Evolutionary conservation across 148 eudicot genomes (phyloP), one percentile per base, ranked within the genome.

Genomic region (Rhododendron molle): DNA sequence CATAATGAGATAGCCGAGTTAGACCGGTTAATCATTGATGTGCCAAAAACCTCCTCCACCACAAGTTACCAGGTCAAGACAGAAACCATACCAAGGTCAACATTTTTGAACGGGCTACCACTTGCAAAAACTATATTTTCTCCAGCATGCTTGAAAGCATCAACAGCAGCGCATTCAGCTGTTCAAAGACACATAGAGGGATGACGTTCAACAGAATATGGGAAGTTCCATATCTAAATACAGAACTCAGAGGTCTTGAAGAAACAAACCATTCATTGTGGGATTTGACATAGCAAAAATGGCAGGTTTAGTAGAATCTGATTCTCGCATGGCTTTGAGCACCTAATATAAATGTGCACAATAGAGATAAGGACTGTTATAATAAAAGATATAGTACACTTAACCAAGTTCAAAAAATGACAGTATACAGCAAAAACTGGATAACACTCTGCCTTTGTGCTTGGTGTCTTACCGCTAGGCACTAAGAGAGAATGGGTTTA

Each of bases 271-370:
- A 81, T 97, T 97, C 86, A 83, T 81, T 43, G 99, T 97, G 56
- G 99, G 99, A 93, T 97, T 97, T 86, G 99, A 97, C 99, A 97
- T 97, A 23, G 99, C 98, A 90, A 97, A 97, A 40, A 97, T 93
- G 86, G 98, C 98, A 89, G 99, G 99, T 88, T 92, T 95, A 78
- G 90, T 82, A 85, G 94, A 92, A 81, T 93, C 95, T 34, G 99
- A 95, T 77, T 95, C 98, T 87, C 85, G 81, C 99, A 97, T 94
- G 88, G 99, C 99, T 89, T 90, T 95, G 73, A 97, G 92, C 49
- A 95, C 98, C 99, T 97, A 90, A 84, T 85, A 81, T 56, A 54
- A 36, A 86, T 30, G 43, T 58, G 85, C 69, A 40, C 62, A 84
- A 65, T 32, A 81, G 47, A 65, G 4, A 38, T 49, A 60, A 52